Evolutionary conservation across 257 asterid genomes (phyloP), one percentile per base, ranked within the genome.

Genomic region (Gynochthodes officinalis): DNA sequence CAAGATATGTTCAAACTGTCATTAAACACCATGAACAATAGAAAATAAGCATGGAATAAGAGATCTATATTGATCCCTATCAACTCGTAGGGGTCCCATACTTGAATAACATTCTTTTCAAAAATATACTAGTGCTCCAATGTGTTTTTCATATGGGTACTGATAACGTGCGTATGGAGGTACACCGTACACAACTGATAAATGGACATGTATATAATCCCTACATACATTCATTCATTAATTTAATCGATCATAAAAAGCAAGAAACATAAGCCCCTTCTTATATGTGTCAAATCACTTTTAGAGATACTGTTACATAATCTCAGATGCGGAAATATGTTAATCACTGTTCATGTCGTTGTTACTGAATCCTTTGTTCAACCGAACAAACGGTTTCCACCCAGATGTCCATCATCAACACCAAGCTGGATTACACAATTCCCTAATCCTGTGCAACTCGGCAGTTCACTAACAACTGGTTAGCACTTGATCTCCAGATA

Each of bases 351-450:
- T 39, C 0, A 28, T 76, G 50, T 30, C 49, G 57, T 69, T 49
- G 5, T 18, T 53, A 53, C 30, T 37, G 60, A 60, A 39, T 53
- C 67, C 68, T 69, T n/a, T 16, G 25, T 46, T 69, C 64, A 70
- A 69, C 75, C 32, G 77, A 64, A 46, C 50, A 78, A 64, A 68
- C 72, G 75, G 76, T 68, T 61, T 85, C 88, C 91, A 83, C 88
- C 86, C 82, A 82, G 80, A 68, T 63, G 62, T 85, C 89, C 89
- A 86, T 40, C 85, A 80, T 72, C 44, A 42, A 68, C 85, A 80
- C 70, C 44, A 42, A 68, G 71, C 78, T 87, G 93, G 78, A 78
- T 69, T 81, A 79, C 95, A 90, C 83, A 52, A 49, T 13, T 25
- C 69, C 90, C 82, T 68, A 78, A 33, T 71, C 84, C 92, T 84